Base-by-base conservation (phyloP, 345 rosid species). In the Moringa oleifera region DNA sequence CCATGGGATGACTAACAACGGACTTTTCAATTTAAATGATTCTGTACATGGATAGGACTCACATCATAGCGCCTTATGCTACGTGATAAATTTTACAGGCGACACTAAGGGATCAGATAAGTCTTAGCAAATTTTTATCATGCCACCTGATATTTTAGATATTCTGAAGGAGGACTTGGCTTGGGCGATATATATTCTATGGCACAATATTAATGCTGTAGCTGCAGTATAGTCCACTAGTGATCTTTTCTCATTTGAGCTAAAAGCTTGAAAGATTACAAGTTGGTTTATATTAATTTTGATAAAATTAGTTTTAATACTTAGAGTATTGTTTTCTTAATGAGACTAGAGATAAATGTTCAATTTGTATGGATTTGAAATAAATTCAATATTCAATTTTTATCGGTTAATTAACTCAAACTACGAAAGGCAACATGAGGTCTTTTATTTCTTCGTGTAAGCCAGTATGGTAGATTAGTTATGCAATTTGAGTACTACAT, bases 101-200 rank as follows among this genome's bases (percentile, higher is more conserved):
- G 28, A 71, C 61, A 64, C 68, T 61, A 37, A 46, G 64, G 19
- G 85, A 80, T 56, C 77, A 74, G 73, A 58, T 68, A 57, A 73
- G 74, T 25, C 75, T 87, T n/a, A 89, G 60, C 95, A 87, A 73
- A 72, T 92, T 31, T 87, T 92, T 67, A 55, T 84, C 18, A 75
- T 84, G 81, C 85, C 95, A 6, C 76, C 79, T 21, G 64, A 68
- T 55, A 66, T 86, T 19, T 64, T 78, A 5, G 80, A 75, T 63
- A 52, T 70, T 25, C 61, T 67, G 67, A 86, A 83, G 73, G 94
- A 88, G 73, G 84, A 82, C 68, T 74, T 93, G 73, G 98, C 98
- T 45, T 93, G 98, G 98, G 86, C 86, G 20, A 85, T 88, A 0
- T 88, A 88, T 61, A 85, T 85, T 75, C 74, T 94, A 57, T 67